Percentiles rank a stretch among this genome's conserved stretches.
Evolutionary conservation across 2,329 filamentous ascomycete species (phyloP).

Genomic region (Colletotrichum lindemuthianum): DNA sequence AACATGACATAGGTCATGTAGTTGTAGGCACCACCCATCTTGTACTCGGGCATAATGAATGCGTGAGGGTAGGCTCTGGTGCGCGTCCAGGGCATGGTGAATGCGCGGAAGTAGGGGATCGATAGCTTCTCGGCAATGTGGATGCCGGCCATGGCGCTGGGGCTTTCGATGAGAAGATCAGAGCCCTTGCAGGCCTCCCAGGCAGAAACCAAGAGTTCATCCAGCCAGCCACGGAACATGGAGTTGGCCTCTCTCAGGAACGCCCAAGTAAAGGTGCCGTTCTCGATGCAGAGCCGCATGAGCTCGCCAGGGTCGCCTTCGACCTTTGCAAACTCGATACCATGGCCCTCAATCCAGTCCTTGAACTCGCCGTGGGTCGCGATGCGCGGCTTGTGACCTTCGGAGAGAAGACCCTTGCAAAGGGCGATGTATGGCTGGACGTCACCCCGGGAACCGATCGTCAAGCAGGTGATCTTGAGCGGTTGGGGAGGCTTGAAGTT

Average conservation of each 20-base stretch:
- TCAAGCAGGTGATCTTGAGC: slow-evolving; percentile 89
- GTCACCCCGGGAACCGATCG: slow-evolving; percentile 94
- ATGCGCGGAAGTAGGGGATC: slow-evolving; percentile 96
- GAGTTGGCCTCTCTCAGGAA: slow-evolving; percentile 89
- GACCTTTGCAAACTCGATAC: slow-evolving; percentile 90
- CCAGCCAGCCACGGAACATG: slow-evolving; percentile 95
- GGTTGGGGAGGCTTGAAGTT: slow-evolving; percentile 88
- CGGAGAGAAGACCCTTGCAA: slow-evolving; percentile 87
- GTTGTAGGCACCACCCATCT: slow-evolving; percentile 96
- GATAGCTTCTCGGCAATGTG: slow-evolving; percentile 94
- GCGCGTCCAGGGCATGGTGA: slow-evolving; percentile 98
- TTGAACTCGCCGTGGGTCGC: slow-evolving; percentile 93
- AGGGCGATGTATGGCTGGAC: slow-evolving; percentile 98
- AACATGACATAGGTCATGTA: slow-evolving; percentile 96
- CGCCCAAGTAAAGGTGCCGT: slow-evolving; percentile 94
- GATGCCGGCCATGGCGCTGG: slow-evolving; percentile 96
- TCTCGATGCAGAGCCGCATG: slow-evolving; percentile 95
- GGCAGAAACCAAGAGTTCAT: slow-evolving; percentile 83
- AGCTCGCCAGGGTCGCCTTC: slow-evolving; percentile 93
- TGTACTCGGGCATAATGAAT: slow-evolving; percentile 91
- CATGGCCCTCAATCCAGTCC: slow-evolving; percentile 88
- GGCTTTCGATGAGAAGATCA: slow-evolving; percentile 93
- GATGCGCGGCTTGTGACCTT: slow-evolving; percentile 88
- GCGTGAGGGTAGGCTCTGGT: slow-evolving; percentile 96
- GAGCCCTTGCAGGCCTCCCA: slow-evolving; percentile 87